A percentile compares a stretch with the other conserved stretches of the same genome.
Conservation (phyloP, 2,329 filamentous ascomycete genomes). For the Xylariaceae sp. region DNA sequence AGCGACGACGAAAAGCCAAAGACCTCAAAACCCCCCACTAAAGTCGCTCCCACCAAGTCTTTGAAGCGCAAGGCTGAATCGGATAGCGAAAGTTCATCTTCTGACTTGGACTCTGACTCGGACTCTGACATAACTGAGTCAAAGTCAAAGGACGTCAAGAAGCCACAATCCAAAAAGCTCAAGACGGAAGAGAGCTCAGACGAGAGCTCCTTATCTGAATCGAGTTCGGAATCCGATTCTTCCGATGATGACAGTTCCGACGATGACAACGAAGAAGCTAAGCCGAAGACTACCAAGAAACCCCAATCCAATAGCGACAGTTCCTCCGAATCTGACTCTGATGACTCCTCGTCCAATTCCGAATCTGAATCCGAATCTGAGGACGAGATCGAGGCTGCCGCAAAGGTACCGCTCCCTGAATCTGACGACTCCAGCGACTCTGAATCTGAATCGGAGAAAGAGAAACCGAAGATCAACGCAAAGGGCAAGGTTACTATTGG, state of each 20-base stretch:
- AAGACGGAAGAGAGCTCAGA: slow-evolving; percentile 47
- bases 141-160: slow-evolving; percentile 48
- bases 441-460: slow-evolving; percentile 46
- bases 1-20: slow-evolving; percentile 42
- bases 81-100: slow-evolving; percentile 47
- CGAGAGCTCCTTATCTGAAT: slow-evolving; percentile 47
- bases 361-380: slow-evolving; percentile 44
- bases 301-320: slow-evolving; percentile 42
- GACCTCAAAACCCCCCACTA: slow-evolving; percentile 30
- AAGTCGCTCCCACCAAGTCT: slow-evolving; percentile 46
- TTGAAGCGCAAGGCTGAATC: slow-evolving; percentile 63
- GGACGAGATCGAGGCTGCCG: slow-evolving; percentile 39
- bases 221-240: slow-evolving; percentile 41
- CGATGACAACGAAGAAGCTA: slow-evolving; percentile 35
- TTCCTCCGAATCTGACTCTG: slow-evolving; percentile 48
- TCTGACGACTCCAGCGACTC: slow-evolving; percentile 48
- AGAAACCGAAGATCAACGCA: slow-evolving; percentile 40
- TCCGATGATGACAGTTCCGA: slow-evolving; percentile 39
- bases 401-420: slow-evolving; percentile 51
- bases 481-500: slow-evolving; percentile 37
- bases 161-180: slow-evolving; percentile 54
- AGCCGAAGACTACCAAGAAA: slow-evolving; percentile 26
- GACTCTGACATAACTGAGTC: slow-evolving; percentile 46
- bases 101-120: slow-evolving; percentile 48
- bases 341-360: slow-evolving; percentile 33